Base-by-base conservation (phyloP, 805 yeast genomes). In the Lachancea nothofagi region DNA sequence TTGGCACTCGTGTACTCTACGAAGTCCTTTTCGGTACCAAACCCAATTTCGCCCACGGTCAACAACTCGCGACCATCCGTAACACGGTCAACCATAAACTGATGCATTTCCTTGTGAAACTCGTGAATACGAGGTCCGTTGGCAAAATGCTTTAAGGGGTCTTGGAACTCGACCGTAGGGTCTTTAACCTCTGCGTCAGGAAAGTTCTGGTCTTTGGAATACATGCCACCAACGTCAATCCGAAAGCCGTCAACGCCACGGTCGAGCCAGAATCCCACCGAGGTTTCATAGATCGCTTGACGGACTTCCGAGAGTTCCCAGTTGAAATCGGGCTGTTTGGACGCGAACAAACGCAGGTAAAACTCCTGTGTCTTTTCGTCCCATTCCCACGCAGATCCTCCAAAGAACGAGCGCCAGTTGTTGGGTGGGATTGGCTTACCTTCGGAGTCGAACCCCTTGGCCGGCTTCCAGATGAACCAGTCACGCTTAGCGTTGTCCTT, bases 161-260 rank as follows among this genome's bases (percentile, higher is more conserved):
- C 50, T 65, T 57, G 18, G 69, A 66, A 59, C 74, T 78, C 50
- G 46, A 66, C 38, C 61, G 61, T 23, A 48, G 40, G 41, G 60
- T 67, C 17, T 72, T 70, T 57, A 28, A 73, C 57, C 26, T 77
- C 76, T 1, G 75, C 76, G 47, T 75, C 78, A 20, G 62, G 67
- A 44, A 63, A 70, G 2, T 59, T 51, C 43, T 59, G 69, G 20
- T 54, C 65, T 57, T 76, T 76, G 25, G 75, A 68, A 61, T 72
- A 72, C 59, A 72, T 54, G 23, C 74, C 71, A 19, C 77, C 75
- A 25, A 74, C 67, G 51, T 75, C 80, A 38, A 76, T 72, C 60
- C 80, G 64, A 59, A 76, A 76, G 3, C 81, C 81, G 51, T 74
- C 77, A 24, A 72, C 65, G 19, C 80, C 80, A 46, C 68, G 68